Conservation (phyloP, 192 early-diverging fungal genomes). For the Lobosporangium transversale region DNA sequence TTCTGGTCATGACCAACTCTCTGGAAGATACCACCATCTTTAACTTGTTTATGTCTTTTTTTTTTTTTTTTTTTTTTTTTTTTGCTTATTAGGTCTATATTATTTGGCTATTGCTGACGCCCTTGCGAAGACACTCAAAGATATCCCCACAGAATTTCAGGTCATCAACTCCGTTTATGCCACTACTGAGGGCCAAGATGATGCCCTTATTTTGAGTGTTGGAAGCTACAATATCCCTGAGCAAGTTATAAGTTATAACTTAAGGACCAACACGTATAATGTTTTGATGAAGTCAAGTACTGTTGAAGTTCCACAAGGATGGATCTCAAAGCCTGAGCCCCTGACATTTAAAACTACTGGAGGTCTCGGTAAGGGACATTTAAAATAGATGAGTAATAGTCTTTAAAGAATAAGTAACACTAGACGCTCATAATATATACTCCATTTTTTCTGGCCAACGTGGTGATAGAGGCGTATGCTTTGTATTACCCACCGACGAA, state of each 20-base stretch:
- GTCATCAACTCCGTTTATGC: conserved; percentile 27
- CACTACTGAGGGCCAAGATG: conserved; percentile 24
- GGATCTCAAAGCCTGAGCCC: conserved; percentile 70
- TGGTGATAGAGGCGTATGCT: conserved; percentile 55
- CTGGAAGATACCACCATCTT: no score
- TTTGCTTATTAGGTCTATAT: conserved; percentile 5
- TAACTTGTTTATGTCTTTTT: background rate
- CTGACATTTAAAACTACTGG: conserved; percentile 72
- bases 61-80: background rate
- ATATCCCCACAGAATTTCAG: conserved; percentile 38
- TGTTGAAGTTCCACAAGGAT: conserved; percentile 49
- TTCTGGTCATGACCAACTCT: no score
- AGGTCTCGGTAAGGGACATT: conserved; percentile 15
- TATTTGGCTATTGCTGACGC: conserved; percentile 31
- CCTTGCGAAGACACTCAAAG: conserved; percentile 31
- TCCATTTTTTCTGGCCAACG: conserved; percentile 1
- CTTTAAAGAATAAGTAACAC: no score
- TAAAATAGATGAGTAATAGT: background rate
- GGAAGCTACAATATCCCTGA: conserved; percentile 39
- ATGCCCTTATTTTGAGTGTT: conserved; percentile 31
- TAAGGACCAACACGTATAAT: conserved; percentile 36
- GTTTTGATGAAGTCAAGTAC: conserved; percentile 40
- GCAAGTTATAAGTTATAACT: conserved; percentile 34
- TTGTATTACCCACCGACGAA: conserved; percentile 76
- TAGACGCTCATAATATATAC: background rate